phyloP scores from a whole-genome alignment of 306 rosid genomes.

The Betula pendula region DNA sequence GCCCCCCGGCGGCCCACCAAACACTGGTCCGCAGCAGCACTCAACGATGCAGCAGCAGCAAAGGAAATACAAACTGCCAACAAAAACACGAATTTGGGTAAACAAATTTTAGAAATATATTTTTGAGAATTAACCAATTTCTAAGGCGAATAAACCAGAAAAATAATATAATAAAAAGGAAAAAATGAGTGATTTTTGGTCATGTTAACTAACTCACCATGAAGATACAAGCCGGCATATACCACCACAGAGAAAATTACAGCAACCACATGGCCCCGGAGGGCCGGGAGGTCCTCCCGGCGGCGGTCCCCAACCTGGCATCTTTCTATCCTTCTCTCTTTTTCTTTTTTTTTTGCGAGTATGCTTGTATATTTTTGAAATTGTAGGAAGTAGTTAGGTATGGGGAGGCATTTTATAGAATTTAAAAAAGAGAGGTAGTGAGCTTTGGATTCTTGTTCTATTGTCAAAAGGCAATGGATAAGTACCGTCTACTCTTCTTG shows the following conservation, averaged over 20 bases:
- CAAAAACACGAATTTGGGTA: not conserved
- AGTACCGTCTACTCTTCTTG: not conserved
- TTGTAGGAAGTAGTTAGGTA: too few relatives aligned
- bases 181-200: not conserved
- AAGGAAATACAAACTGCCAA: conserved; percentile 13
- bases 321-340: not conserved
- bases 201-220: not conserved
- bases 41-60: conserved; percentile 11
- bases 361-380: too few relatives aligned
- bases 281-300: conserved; percentile 10
- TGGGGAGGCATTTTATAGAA: not conserved
- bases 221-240: conserved; percentile 6
- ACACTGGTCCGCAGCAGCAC: conserved; percentile 15
- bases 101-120: not conserved
- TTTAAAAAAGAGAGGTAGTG: not conserved
- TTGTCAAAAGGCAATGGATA: too few relatives aligned
- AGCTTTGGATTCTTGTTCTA: not conserved
- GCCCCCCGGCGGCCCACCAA: conserved; percentile 16
- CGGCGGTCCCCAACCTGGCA: conserved; percentile 15
- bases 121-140: too few relatives aligned
- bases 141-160: not conserved
- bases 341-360: too few relatives aligned
- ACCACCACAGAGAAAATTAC: conserved; percentile 5
- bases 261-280: conserved; percentile 1
- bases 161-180: not conserved